phyloP scores from a whole-genome alignment of 2,329 filamentous ascomycete genomes.

The Trichoderma guizhouense region DNA sequence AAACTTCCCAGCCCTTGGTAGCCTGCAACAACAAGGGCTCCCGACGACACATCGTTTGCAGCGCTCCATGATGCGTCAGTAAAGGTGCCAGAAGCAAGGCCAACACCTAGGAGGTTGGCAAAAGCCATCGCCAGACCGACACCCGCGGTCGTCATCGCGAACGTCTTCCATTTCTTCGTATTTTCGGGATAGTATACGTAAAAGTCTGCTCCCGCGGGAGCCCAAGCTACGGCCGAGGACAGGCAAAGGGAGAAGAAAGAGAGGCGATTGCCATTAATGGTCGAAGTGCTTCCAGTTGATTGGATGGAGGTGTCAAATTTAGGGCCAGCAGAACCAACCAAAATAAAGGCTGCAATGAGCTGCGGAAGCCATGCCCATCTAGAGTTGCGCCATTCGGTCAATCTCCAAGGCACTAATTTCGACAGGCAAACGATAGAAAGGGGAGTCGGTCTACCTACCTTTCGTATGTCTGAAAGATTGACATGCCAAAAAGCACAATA shows the following conservation, averaged over 20 bases:
- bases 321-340: slow-evolving; percentile 62
- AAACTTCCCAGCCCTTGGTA: not conserved
- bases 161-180: not conserved
- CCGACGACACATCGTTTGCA: not conserved
- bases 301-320: slow-evolving; percentile 55
- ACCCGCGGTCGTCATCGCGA: not conserved
- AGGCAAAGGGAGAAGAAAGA: not conserved
- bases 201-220: not conserved
- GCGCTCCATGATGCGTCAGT: not conserved
- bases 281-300: not conserved
- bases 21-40: not conserved
- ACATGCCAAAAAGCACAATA: not conserved
- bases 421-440: not conserved
- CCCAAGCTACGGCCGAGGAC: not conserved
- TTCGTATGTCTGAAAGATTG: not conserved
- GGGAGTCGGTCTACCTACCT: not conserved
- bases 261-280: not conserved
- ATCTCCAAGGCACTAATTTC: not conserved
- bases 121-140: not conserved
- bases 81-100: not conserved
- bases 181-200: not conserved
- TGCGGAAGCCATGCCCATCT: slow-evolving; percentile 55
- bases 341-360: slow-evolving; percentile 69
- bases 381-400: not conserved
- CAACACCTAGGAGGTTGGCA: not conserved